Conservation (phyloP, 1,284 basidiomycete genomes). For the Austroboletus novae-zelandiae region DNA sequence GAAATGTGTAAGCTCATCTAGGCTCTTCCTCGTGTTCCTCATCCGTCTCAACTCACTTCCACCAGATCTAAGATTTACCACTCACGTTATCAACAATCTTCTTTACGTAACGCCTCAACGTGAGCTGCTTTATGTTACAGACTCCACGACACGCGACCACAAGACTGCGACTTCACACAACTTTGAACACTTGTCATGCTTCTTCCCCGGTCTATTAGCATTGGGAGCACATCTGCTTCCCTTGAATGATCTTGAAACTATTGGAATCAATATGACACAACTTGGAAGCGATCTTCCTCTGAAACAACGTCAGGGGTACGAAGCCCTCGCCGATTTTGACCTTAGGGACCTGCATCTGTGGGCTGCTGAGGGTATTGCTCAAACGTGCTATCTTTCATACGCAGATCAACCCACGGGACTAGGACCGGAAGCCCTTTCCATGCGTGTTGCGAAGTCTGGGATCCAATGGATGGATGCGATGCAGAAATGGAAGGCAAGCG, state of each 20-base stretch:
- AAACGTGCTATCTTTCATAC: constrained; percentile 66
- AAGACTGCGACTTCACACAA: constrained; percentile 43
- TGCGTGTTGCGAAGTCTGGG: constrained; percentile 34
- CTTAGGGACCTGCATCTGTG: constrained; percentile 56
- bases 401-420: constrained; percentile 60
- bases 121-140: constrained; percentile 68
- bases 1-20: constrained; percentile 52
- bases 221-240: constrained; percentile 65
- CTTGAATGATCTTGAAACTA: constrained; percentile 44
- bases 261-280: constrained; percentile 43
- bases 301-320: constrained; percentile 36
- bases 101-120: constrained; percentile 66
- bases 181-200: constrained; percentile 78
- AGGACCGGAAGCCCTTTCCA: constrained; percentile 56
- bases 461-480: constrained; percentile 54
- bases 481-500: constrained; percentile 47
- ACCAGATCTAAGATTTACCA: constrained; percentile 63
- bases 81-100: constrained; percentile 60
- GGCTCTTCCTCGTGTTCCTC: constrained; percentile 18
- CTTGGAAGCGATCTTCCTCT: constrained; percentile 39
- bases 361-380: constrained; percentile 67
- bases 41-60: constrained; percentile 5
- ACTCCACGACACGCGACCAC: constrained; percentile 37
- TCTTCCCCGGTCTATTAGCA: constrained; percentile 74
- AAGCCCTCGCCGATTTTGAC: constrained; percentile 38